Percentiles rank a stretch among this genome's conserved stretches.
Conservation (phyloP, 495 filamentous ascomycete genomes). For the Aspergillus bridgeri region DNA sequence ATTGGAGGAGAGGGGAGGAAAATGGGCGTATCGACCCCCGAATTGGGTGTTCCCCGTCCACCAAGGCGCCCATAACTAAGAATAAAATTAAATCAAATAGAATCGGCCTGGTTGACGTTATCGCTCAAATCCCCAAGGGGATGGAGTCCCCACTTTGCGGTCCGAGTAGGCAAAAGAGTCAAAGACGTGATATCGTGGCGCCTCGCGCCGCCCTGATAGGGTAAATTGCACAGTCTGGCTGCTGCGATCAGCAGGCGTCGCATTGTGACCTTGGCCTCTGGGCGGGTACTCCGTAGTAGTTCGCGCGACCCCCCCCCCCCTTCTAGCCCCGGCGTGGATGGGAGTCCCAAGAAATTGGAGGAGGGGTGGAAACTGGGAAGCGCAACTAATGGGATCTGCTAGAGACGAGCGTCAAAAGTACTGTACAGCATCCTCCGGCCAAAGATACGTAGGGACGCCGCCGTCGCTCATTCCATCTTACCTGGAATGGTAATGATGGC, state of each 20-base stretch:
- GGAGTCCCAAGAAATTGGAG: neutral
- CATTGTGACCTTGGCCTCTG: conserved; percentile 12
- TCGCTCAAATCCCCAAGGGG: conserved; percentile 3
- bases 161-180: no score
- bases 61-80: no score
- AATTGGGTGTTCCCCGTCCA: no score
- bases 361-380: neutral
- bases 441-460: neutral
- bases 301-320: neutral
- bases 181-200: conserved; percentile 19
- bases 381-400: conserved; percentile 9
- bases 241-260: conserved; percentile 19
- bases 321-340: neutral
- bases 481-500: neutral
- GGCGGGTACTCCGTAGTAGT: conserved; percentile 8
- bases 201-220: conserved; percentile 19
- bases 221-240: conserved; percentile 12
- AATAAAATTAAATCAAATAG: no score
- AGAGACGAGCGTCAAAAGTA: conserved; percentile 15
- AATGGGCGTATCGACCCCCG: no score
- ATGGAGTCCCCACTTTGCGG: conserved; percentile 9
- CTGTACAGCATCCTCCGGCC: neutral
- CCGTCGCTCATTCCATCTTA: conserved; percentile 3
- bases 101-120: conserved; percentile 2
- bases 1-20: neutral